These are phyloP conservation scores for Antarctomyces pellizariae DNA, from an alignment of 495 filamentous ascomycete species.

Conservation along the genomic window DNA sequence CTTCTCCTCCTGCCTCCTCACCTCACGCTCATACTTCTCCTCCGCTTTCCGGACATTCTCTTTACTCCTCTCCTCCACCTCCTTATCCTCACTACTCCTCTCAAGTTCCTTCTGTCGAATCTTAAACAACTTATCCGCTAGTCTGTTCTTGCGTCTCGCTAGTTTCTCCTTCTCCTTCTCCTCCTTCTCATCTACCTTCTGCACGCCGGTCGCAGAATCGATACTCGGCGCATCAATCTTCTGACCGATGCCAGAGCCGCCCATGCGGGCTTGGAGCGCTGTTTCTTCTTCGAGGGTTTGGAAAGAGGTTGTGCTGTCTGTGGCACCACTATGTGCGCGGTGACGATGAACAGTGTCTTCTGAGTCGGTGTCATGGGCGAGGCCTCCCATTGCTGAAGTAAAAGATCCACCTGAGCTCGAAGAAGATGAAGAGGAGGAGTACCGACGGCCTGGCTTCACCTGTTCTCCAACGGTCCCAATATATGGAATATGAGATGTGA, in stretches of 20 bases:
- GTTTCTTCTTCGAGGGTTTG: conserved; percentile 10
- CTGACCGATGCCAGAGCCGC: conserved; percentile 12
- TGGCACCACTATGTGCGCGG: conserved; percentile 8
- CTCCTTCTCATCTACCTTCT: conserved; percentile 48
- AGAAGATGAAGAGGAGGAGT: conserved; percentile 11
- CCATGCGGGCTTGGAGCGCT: conserved; percentile 13
- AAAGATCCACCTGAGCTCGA: conserved; percentile 19
- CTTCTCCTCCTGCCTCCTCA: conserved; percentile 38
- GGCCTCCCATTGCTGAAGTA: conserved; percentile 18
- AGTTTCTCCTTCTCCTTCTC: conserved; percentile 49
- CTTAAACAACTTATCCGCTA: conserved; percentile 20
- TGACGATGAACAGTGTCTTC: conserved; percentile 11
- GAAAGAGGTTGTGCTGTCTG: conserved; percentile 5
- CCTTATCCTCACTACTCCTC: conserved; percentile 17
- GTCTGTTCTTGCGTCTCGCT: conserved; percentile 19
- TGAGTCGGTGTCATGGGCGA: conserved; percentile 9
- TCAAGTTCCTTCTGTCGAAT: conserved; percentile 21
- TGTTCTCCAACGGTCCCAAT: conserved; percentile 4
- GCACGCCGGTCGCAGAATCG: conserved; percentile 16
- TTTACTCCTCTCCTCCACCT: conserved; percentile 26
- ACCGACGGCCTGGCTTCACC: conserved; percentile 6
- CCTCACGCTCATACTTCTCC: conserved; percentile 34
- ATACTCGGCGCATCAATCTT: conserved; percentile 11
- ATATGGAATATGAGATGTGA: conserved; percentile 13
- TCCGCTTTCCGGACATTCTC: conserved; percentile 24